Evolutionary conservation across 106 monocot genomes (phyloP).

Genomic region (Posidonia australis): DNA sequence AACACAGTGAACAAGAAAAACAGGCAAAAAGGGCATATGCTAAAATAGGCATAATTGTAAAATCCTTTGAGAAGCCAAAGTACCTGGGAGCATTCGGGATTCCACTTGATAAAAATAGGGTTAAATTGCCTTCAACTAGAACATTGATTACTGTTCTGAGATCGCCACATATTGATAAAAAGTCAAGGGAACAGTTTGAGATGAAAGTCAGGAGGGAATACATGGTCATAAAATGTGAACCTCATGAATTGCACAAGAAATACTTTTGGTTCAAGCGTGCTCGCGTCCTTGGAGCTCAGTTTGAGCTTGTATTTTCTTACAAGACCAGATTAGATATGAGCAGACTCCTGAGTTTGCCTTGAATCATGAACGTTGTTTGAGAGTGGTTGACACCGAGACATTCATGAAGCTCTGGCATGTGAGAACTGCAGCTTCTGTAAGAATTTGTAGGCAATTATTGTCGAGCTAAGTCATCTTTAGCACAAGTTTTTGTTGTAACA

Average conservation of each 20-base stretch:
- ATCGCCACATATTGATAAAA: slow-evolving; percentile 25
- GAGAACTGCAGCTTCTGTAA: too few species aligned
- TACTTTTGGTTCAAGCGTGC: slow-evolving; percentile 23
- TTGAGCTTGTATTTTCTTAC: slow-evolving; percentile 19
- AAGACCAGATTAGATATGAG: slow-evolving; percentile 21
- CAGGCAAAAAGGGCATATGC: neutral
- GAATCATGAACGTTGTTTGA: neutral
- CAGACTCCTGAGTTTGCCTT: neutral
- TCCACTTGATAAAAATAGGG: slow-evolving; percentile 12
- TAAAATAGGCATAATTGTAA: slow-evolving; percentile 15
- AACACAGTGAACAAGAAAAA: neutral
- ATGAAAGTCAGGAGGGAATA: slow-evolving; percentile 21
- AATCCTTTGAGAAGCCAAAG: slow-evolving; percentile 18
- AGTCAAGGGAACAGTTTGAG: slow-evolving; percentile 27
- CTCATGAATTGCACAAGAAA: slow-evolving; percentile 22
- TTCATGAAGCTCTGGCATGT: too few species aligned
- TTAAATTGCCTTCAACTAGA: slow-evolving; percentile 15
- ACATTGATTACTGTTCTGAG: slow-evolving; percentile 11
- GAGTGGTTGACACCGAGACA: too few species aligned
- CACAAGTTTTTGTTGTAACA: too few species aligned
- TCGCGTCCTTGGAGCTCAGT: slow-evolving; percentile 23
- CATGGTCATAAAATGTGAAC: slow-evolving; percentile 15
- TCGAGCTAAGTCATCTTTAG: too few species aligned
- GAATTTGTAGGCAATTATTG: too few species aligned
- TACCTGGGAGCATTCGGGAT: slow-evolving; percentile 13